A percentile compares a stretch with the other conserved stretches of the same genome.
phyloP scores from a whole-genome alignment of 2,329 filamentous ascomycete genomes.

The Pseudonectria foliicola region DNA sequence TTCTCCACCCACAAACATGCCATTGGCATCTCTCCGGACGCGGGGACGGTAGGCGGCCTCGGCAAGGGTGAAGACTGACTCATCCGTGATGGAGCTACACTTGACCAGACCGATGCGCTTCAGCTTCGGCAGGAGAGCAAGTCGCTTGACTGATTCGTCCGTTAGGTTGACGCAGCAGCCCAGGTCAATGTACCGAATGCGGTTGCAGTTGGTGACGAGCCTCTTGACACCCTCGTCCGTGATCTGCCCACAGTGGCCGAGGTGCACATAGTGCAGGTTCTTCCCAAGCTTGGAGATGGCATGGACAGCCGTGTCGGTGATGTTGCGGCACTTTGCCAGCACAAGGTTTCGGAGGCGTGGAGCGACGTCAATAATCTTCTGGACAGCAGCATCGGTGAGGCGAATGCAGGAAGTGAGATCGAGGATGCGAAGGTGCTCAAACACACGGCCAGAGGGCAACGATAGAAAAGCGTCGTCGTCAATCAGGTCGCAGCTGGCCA shows the following conservation, averaged over 20 bases:
- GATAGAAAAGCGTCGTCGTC: slow-evolving; percentile 82
- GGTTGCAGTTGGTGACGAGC: slow-evolving; percentile 78
- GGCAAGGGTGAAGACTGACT: slow-evolving; percentile 78
- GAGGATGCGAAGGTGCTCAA: slow-evolving; percentile 85
- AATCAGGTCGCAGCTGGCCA: slow-evolving; percentile 78
- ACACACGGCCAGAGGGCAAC: slow-evolving; percentile 60
- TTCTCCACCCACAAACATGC: slow-evolving; percentile 41
- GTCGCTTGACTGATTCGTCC: slow-evolving; percentile 73
- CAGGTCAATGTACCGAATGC: slow-evolving; percentile 94
- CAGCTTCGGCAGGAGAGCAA: slow-evolving; percentile 84
- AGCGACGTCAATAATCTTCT: slow-evolving; percentile 78
- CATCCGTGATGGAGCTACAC: slow-evolving; percentile 82
- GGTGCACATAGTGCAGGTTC: slow-evolving; percentile 92
- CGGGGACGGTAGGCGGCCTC: slow-evolving; percentile 54
- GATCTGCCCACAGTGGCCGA: slow-evolving; percentile 87
- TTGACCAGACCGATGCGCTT: slow-evolving; percentile 94
- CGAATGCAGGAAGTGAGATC: slow-evolving; percentile 85
- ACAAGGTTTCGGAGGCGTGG: slow-evolving; percentile 89
- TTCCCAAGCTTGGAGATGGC: slow-evolving; percentile 87
- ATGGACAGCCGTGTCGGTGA: slow-evolving; percentile 82
- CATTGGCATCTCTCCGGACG: slow-evolving; percentile 41
- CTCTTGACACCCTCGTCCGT: slow-evolving; percentile 83
- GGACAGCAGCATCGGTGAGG: slow-evolving; percentile 78
- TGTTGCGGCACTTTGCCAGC: slow-evolving; percentile 85
- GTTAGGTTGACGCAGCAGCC: slow-evolving; percentile 91